Evolutionary conservation across 768 basidiomycete genomes (phyloP), one percentile per base, ranked within the genome.

Genomic region (Collybia sordida): DNA sequence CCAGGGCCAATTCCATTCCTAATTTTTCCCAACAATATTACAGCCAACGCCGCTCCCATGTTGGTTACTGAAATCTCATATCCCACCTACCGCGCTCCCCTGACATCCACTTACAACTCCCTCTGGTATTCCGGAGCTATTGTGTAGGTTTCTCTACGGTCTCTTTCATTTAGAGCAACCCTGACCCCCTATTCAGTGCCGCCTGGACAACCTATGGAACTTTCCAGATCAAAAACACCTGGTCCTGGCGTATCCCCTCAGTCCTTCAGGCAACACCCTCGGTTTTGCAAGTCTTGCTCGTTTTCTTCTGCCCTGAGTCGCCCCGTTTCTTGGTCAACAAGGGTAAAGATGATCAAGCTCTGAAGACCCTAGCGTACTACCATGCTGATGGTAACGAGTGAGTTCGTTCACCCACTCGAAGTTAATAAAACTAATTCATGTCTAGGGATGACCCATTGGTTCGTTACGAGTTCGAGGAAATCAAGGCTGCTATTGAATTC

Each of bases 121-220:
- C 83, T 91, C 52, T 93, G 91, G 90, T 90, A 90, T 64, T 83
- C 86, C 14, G 91, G 91, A 50, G 75, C 88, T 48, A 90, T 92
- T 63, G 61, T 91, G 83, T 85, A 55, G 38, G 80, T 72, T 35
- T 47, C 55, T n/a, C 40, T 55, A 14, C 3, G 27, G 25, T 18
- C 45, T 43, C 14, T 17, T 24, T 17, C 34, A 7, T 1, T 38
- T 37, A 21, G 4, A 18, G 18, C 18, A 46, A 42, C 19, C 22
- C 15, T 40, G 1, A 22, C 46, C 11, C 38, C 45, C 19, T 42
- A 41, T 27, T 27, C 37, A 83, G 82, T 52, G 83, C 90, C 31
- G 89, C 89, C n/a, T 93, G 90, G 92, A 74, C 86, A 0, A 89
- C 88, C 1, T 93, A 82, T 62, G 90, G 90, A 19, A 88, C 90